Percentiles rank a stretch among this genome's conserved stretches.
Evolutionary conservation across 140 eudicot species (phyloP).

Genomic region (Anethum foeniculum): DNA sequence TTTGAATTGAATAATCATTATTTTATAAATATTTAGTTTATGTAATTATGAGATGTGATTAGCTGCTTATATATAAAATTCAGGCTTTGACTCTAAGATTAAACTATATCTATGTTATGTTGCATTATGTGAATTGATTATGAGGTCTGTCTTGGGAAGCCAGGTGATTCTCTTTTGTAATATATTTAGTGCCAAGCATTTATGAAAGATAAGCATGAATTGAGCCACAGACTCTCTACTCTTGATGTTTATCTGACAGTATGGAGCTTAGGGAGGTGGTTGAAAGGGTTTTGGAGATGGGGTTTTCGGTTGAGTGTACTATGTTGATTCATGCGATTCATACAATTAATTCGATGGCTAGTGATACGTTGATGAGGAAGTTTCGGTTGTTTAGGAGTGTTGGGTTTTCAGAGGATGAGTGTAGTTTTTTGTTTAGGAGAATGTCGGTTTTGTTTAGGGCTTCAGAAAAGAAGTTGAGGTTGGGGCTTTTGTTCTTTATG

Average conservation of each 20-base stretch:
- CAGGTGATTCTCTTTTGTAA: background rate
- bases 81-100: no score
- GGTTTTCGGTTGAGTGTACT: conserved; percentile 28
- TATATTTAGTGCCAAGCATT: background rate
- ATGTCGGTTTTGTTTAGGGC: conserved; percentile 29
- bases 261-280: conserved; percentile 27
- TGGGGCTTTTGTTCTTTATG: conserved; percentile 34
- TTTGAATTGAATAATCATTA: no score
- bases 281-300: conserved; percentile 26
- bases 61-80: no score
- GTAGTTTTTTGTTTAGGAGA: conserved; percentile 28
- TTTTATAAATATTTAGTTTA: no score
- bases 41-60: no score
- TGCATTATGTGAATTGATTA: background rate
- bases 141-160: background rate
- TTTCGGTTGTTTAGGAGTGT: conserved; percentile 22
- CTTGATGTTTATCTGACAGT: background rate
- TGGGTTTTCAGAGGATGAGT: conserved; percentile 36
- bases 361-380: conserved; percentile 27
- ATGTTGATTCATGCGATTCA: conserved; percentile 41
- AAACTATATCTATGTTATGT: background rate
- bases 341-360: conserved; percentile 23
- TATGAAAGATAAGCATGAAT: background rate
- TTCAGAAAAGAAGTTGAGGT: conserved; percentile 31
- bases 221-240: background rate